Evolutionary conservation across 2,329 filamentous ascomycete species (phyloP).

Genomic region (Beauveria brongniartii): DNA sequence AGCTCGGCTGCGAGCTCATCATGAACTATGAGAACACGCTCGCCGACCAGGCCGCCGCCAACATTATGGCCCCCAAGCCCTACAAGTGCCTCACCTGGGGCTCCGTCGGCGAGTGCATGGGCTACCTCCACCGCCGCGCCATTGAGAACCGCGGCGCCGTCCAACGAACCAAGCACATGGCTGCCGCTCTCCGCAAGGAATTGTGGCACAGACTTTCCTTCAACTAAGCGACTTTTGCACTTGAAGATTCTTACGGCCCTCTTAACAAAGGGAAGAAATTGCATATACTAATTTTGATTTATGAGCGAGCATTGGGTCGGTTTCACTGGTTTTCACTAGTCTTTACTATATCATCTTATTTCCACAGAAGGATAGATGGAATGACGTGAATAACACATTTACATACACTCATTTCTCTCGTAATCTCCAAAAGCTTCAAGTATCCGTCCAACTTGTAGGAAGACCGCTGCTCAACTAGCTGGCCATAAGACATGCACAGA

Average conservation of each 20-base stretch:
- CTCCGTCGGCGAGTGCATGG: constrained; percentile 16
- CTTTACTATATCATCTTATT: neutral
- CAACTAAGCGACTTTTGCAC: neutral
- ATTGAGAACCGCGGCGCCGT: constrained; percentile 18
- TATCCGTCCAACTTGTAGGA: neutral
- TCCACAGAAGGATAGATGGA: neutral
- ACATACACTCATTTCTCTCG: neutral
- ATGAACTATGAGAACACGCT: constrained; percentile 9
- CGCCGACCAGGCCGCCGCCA: constrained; percentile 8
- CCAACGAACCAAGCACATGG: constrained; percentile 19
- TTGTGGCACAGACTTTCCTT: constrained; percentile 19
- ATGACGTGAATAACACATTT: neutral
- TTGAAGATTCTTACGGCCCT: neutral
- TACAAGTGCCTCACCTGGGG: constrained; percentile 18
- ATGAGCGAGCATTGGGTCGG: constrained; percentile 7
- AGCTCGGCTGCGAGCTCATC: constrained; percentile 57
- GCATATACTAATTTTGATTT: constrained; percentile 6
- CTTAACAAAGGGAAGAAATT: neutral
- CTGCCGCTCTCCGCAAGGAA: constrained; percentile 21
- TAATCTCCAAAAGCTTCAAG: neutral
- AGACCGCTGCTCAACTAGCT: neutral
- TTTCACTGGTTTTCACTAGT: neutral
- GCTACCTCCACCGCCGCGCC: constrained; percentile 16
- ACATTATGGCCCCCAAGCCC: constrained; percentile 31
- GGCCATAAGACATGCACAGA: neutral